These are phyloP conservation scores for Dryas alaskensis DNA, from an alignment of 306 rosid species.

Conservation along the genomic window DNA sequence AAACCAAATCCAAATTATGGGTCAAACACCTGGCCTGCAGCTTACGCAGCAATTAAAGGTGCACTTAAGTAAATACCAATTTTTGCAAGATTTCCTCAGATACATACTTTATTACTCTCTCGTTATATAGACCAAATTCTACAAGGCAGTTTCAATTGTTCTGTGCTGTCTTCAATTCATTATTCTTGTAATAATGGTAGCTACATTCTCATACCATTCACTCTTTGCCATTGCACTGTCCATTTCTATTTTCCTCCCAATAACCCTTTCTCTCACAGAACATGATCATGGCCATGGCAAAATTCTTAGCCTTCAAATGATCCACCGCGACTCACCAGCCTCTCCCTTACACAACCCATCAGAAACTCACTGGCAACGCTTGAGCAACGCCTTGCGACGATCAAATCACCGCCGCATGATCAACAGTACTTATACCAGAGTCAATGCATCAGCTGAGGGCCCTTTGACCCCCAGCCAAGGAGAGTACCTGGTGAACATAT, in stretches of 20 bases:
- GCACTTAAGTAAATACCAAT: too few relatives aligned
- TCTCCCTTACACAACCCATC: slow-evolving; percentile 8
- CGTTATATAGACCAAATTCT: too few relatives aligned
- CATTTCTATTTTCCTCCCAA: background rate
- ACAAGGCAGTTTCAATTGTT: too few relatives aligned
- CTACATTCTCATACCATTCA: background rate
- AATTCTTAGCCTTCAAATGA: background rate
- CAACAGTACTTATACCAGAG: background rate
- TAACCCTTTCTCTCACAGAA: background rate
- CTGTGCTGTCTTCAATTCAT: background rate
- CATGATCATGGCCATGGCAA: background rate
- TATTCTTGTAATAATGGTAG: background rate
- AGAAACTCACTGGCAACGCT: background rate
- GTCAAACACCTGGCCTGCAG: too few relatives aligned
- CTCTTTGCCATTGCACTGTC: background rate
- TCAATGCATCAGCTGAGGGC: too few relatives aligned
- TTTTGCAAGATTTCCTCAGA: too few relatives aligned
- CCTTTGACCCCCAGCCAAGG: background rate
- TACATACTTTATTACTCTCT: too few relatives aligned
- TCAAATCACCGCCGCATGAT: background rate
- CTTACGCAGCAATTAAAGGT: too few relatives aligned
- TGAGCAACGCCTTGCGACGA: slow-evolving; percentile 9
- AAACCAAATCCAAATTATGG: too few relatives aligned
- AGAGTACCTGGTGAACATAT: slow-evolving; percentile 9
- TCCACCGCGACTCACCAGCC: slow-evolving; percentile 9